These are phyloP conservation scores for Chlorella sp. DNA, from an alignment of 139 green algal genomes.

Conservation along the genomic window DNA sequence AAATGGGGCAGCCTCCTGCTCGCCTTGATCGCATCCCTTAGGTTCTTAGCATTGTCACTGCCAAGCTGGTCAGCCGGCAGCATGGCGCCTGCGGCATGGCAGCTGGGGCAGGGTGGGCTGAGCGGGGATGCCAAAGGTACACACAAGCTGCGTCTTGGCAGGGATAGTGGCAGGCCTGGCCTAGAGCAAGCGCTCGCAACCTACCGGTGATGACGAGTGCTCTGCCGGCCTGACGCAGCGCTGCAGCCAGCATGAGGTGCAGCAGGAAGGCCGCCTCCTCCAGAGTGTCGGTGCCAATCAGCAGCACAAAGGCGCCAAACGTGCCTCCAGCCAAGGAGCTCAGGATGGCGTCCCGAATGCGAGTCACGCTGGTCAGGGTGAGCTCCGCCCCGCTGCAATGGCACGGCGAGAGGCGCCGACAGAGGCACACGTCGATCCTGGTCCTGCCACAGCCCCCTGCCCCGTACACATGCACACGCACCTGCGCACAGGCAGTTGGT, in stretches of 20 bases:
- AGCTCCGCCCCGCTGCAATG: slow-evolving; percentile 15
- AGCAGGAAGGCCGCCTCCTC: slow-evolving; percentile 50
- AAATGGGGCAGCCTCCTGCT: too few relatives aligned
- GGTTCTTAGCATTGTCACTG: slow-evolving; percentile 34
- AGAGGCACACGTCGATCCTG: too few relatives aligned
- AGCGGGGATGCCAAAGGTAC: too few relatives aligned
- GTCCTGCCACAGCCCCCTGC: too few relatives aligned
- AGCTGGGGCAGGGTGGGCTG: too few relatives aligned
- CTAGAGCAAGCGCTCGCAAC: too few relatives aligned
- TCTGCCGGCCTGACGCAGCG: neutral
- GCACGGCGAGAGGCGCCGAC: neutral
- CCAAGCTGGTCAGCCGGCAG: slow-evolving; percentile 43
- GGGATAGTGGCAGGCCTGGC: too few relatives aligned
- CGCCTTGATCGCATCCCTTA: slow-evolving; percentile 46
- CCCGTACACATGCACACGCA: too few relatives aligned
- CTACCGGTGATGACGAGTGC: slow-evolving; percentile 28
- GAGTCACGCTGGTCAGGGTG: neutral
- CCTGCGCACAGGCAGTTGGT: too few relatives aligned
- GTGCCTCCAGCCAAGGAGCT: neutral
- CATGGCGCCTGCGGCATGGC: slow-evolving; percentile 37
- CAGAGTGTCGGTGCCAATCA: slow-evolving; percentile 50
- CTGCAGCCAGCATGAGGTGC: slow-evolving; percentile 32
- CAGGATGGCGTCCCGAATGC: neutral
- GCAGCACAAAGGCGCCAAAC: neutral
- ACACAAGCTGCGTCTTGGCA: too few relatives aligned